These are phyloP conservation scores for Halteria grandinella DNA, from an alignment of 73 alveolate genomes.

Conservation along the genomic window DNA sequence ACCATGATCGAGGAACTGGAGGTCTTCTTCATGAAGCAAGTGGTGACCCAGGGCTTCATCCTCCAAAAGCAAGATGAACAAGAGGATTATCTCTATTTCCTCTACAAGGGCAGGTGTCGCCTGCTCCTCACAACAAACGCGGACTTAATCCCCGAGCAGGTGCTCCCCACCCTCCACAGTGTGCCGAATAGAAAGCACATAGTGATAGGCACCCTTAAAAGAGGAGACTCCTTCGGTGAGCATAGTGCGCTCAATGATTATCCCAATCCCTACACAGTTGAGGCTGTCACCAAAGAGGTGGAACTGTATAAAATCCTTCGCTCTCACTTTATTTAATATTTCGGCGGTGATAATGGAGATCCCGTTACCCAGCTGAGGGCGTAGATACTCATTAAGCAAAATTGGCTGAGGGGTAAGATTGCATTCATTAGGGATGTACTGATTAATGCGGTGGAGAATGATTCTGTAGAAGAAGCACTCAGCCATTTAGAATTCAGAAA, in stretches of 20 bases:
- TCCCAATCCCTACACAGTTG: slow-evolving; percentile 44
- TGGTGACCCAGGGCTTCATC: slow-evolving; percentile 38
- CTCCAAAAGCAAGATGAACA: slow-evolving; percentile 25
- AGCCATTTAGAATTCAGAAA: slow-evolving; percentile 35
- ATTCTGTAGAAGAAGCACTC: no score
- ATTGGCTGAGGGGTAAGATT: slow-evolving; percentile 44
- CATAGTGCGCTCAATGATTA: slow-evolving; percentile 40
- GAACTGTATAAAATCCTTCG: slow-evolving; percentile 50
- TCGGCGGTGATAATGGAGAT: slow-evolving; percentile 57
- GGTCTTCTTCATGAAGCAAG: slow-evolving; percentile 28
- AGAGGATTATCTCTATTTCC: slow-evolving; percentile 52
- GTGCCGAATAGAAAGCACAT: slow-evolving; percentile 13
- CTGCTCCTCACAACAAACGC: neutral
- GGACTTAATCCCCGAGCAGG: neutral
- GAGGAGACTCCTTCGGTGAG: slow-evolving; percentile 60
- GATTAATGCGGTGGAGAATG: neutral
- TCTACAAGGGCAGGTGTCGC: slow-evolving; percentile 24
- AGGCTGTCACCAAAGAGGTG: slow-evolving; percentile 23
- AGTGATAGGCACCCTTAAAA: slow-evolving; percentile 27
- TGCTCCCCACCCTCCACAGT: no score
- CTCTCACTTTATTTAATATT: slow-evolving; percentile 14
- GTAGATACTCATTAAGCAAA: slow-evolving; percentile 7
- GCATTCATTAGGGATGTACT: neutral
- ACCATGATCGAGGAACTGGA: slow-evolving; percentile 50
- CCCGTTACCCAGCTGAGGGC: slow-evolving; percentile 26